Evolutionary conservation across 768 basidiomycete genomes (phyloP), one percentile per base, ranked within the genome.

Genomic region (Dioszegia hungarica): DNA sequence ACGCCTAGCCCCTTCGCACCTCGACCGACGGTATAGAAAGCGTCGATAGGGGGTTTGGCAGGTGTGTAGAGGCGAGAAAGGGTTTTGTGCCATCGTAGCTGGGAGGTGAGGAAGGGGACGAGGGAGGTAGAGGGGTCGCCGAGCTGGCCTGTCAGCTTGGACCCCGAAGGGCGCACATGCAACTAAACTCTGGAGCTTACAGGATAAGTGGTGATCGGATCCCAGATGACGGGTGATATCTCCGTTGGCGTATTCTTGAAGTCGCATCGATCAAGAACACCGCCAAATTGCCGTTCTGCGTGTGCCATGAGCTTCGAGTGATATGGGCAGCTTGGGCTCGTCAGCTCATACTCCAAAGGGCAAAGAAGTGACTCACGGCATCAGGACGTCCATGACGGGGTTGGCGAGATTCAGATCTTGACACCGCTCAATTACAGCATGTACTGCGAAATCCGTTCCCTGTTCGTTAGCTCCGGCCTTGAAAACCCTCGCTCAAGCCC

Each of bases 1-100:
- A 73, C 66, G 0, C 73, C 73, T 8, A 75, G 41, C 0, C 73
- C 73, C 41, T 67, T 67, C 1, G 73, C 70, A n/a, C 73, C 73
- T 49, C 60, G 61, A 1, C 73, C 73, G 28, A 75, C 66, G 5
- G 69, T 73, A 17, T 57, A 39, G 52, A 75, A 70, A 1, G 58
- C 22, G 5, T 48, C 33, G 12, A 68, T 61, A 5, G 45, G 54
- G 3, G 65, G 63, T 40, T 50, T 24, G 19, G 53, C 57, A 25
- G 58, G 53, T 15, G 45, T 52, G 40, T 66, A 66, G 0, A 75
- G 62, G 10, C 63, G 40, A 5, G 60, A 63, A 1, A 72, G 60
- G 0, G 69, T 71, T 55, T 73, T 67, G 54, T 67, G 71, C 73
- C 73, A 75, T 60, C 66, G 45, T 5, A 75, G 44, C 36, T 70